Evolutionary conservation across 805 yeast genomes (phyloP).

Genomic region (Ogataea trehaloabstinens): DNA sequence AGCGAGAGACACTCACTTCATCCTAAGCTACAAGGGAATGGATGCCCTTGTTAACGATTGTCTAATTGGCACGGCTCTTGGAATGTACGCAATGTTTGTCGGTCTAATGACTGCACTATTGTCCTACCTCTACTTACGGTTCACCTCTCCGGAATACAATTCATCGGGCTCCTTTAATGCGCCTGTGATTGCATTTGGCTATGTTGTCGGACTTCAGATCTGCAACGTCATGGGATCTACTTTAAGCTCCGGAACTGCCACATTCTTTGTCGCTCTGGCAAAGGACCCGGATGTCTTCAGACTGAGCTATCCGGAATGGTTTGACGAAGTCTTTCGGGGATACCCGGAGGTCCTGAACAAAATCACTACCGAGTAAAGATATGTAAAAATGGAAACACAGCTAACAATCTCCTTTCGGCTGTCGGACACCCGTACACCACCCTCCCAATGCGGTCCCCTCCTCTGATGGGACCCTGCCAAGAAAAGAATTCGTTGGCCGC

Average conservation of each 20-base stretch:
- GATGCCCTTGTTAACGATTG: slow-evolving; percentile 86
- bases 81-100: slow-evolving; percentile 68
- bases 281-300: slow-evolving; percentile 80
- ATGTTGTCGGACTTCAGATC: slow-evolving; percentile 70
- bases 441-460: background rate
- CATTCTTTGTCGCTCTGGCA: slow-evolving; percentile 79
- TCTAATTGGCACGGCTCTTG: slow-evolving; percentile 72
- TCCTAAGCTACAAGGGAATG: slow-evolving; percentile 75
- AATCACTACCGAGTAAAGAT: slow-evolving; percentile 31
- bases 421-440: no score
- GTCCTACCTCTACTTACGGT: slow-evolving; percentile 66
- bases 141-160: slow-evolving; percentile 52
- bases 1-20: slow-evolving; percentile 75
- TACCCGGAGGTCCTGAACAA: slow-evolving; percentile 48
- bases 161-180: slow-evolving; percentile 51
- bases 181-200: slow-evolving; percentile 27
- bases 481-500: slow-evolving; percentile 4
- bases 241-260: slow-evolving; percentile 72
- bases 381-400: no score
- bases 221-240: slow-evolving; percentile 68
- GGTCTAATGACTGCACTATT: slow-evolving; percentile 38
- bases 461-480: slow-evolving; percentile 9
- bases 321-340: slow-evolving; percentile 45
- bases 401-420: no score
- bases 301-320: slow-evolving; percentile 59